Conservation (phyloP, 1,284 basidiomycete genomes). For the Earliella scabrosa region DNA sequence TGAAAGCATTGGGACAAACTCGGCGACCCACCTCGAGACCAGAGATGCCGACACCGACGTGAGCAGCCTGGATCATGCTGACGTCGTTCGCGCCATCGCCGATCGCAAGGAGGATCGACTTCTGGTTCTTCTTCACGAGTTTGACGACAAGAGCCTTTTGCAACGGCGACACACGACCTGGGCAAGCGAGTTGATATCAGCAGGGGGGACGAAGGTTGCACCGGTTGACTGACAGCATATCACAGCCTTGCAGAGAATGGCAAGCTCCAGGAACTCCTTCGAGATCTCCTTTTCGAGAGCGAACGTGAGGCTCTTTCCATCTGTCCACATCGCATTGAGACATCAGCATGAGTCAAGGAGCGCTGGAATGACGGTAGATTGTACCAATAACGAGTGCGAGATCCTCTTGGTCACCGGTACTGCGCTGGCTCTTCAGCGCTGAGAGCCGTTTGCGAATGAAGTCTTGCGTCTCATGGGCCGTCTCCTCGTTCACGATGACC, state of each 20-base stretch:
- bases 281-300: constrained; percentile 94
- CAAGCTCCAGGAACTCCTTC: constrained; percentile 92
- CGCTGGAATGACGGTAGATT: constrained; percentile 29
- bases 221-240: constrained; percentile 79
- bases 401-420: constrained; percentile 91
- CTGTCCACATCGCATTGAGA: constrained; percentile 42
- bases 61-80: constrained; percentile 96
- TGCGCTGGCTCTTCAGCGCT: constrained; percentile 93
- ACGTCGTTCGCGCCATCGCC: constrained; percentile 98
- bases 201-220: no score
- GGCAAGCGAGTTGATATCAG: no score
- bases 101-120: constrained; percentile 92
- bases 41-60: constrained; percentile 98
- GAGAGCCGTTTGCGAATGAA: constrained; percentile 88
- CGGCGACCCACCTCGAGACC: constrained; percentile 81
- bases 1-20: background rate
- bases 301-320: constrained; percentile 93
- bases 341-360: background rate
- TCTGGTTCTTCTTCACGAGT: constrained; percentile 96
- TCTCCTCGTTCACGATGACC: constrained; percentile 96
- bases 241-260: constrained; percentile 97
- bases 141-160: constrained; percentile 99
- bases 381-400: constrained; percentile 93
- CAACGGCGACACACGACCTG: constrained; percentile 95
- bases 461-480: constrained; percentile 80